Conservation (phyloP, 1,139 yeast genomes). For the Lodderomyces theae region DNA sequence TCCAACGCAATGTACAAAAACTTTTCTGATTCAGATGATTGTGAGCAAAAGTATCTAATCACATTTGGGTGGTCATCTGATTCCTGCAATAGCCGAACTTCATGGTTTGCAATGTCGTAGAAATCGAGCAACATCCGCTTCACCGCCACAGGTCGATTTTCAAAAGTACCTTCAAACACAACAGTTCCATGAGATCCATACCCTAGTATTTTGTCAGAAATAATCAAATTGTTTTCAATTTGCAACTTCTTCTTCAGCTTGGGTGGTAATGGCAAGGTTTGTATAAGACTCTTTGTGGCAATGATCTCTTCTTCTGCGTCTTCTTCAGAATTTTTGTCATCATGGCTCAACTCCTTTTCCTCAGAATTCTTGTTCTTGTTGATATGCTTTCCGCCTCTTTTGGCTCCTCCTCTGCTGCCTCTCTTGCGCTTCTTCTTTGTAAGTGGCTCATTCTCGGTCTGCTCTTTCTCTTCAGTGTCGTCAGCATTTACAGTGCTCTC, state of each 20-base stretch:
- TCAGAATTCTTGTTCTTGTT: conserved; percentile 31
- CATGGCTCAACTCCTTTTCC: conserved; percentile 13
- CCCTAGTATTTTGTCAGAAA: conserved; percentile 77
- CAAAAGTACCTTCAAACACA: conserved; percentile 86
- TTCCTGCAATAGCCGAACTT: conserved; percentile 81
- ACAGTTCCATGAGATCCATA: conserved; percentile 98
- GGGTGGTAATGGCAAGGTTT: conserved; percentile 18
- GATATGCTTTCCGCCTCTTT: conserved; percentile 46
- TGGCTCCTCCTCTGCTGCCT: conserved; percentile 79
- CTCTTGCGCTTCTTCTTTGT: conserved; percentile 62
- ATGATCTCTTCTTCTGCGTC: conserved; percentile 23
- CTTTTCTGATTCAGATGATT: conserved; percentile 66
- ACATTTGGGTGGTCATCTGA: conserved; percentile 98
- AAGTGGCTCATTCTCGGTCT: conserved; percentile 7
- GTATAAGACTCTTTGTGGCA: conserved; percentile 29
- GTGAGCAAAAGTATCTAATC: conserved; percentile 87
- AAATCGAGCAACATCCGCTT: conserved; percentile 91
- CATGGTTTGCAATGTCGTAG: conserved; percentile 94
- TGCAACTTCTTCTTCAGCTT: conserved; percentile 33
- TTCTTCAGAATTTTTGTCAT: conserved; percentile 14
- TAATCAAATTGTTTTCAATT: conserved; percentile 53
- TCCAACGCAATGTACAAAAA: conserved; percentile 92
- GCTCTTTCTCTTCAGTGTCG: background rate
- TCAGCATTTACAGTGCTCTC: conserved; percentile 8
- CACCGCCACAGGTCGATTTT: conserved; percentile 91